These are phyloP conservation scores for Myxozyma neglecta DNA, from an alignment of 805 yeast species.

Conservation along the genomic window DNA sequence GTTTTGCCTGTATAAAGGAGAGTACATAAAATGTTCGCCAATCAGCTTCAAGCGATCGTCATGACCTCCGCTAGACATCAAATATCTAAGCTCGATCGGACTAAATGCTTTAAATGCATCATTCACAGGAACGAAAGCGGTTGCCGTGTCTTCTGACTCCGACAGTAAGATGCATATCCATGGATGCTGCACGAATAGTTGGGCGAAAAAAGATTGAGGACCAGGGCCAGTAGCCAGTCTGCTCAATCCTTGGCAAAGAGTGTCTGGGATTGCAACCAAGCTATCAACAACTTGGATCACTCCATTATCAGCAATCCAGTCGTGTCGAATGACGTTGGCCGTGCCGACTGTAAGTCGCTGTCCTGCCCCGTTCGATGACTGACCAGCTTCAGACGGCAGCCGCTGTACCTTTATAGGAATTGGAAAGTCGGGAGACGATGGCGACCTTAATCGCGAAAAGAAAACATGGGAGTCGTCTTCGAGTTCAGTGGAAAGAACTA, in stretches of 20 bases:
- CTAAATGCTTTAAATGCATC: slow-evolving; percentile 25
- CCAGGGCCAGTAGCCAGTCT: neutral
- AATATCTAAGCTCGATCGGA: slow-evolving; percentile 20
- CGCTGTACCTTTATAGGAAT: slow-evolving; percentile 21
- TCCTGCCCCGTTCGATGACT: slow-evolving; percentile 8
- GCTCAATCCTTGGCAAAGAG: slow-evolving; percentile 22
- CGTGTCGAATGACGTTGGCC: slow-evolving; percentile 28
- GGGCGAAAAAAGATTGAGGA: neutral
- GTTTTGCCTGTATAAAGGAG: slow-evolving; percentile 26
- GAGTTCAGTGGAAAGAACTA: slow-evolving; percentile 12
- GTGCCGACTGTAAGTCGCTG: slow-evolving; percentile 19
- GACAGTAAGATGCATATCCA: slow-evolving; percentile 19
- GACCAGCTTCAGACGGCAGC: slow-evolving; percentile 1
- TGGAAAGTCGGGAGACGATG: slow-evolving; percentile 28
- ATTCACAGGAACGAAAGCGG: slow-evolving; percentile 26
- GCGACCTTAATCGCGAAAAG: slow-evolving; percentile 24
- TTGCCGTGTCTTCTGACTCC: slow-evolving; percentile 21
- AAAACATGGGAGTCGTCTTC: slow-evolving; percentile 17
- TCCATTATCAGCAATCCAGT: slow-evolving; percentile 35
- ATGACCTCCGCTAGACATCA: slow-evolving; percentile 24
- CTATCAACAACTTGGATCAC: slow-evolving; percentile 33
- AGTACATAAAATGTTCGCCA: slow-evolving; percentile 25
- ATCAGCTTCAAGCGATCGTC: slow-evolving; percentile 24
- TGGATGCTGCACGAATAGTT: slow-evolving; percentile 17
- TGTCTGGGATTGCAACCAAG: slow-evolving; percentile 23